Base-by-base conservation (phyloP, 805 yeast species). In the Metschnikowia santaceciliae region DNA sequence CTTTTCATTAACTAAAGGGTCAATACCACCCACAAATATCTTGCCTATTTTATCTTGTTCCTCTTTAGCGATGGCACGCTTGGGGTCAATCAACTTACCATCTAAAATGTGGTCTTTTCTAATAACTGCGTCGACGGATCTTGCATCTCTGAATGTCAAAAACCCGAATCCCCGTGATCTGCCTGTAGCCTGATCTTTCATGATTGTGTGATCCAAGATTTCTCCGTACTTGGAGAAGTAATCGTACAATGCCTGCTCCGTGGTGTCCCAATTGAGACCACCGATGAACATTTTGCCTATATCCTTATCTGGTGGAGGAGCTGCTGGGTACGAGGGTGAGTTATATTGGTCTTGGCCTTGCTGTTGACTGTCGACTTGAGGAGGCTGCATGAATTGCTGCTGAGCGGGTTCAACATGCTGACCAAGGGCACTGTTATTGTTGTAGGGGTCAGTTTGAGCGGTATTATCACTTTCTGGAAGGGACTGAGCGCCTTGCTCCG, bases 241-340 rank as follows among this genome's bases (percentile, higher is more conserved):
- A 49, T 82, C 84, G 58, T 79, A 83, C 70, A 92, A 73, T 33
- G 86, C 82, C 55, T 90, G 96, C 64, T 92, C 98, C 13, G 91
- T 84, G 14, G 99, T 92, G 65, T 92, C 97, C 98, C 98, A 92
- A 64, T 92, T 94, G 61, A 92, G 81, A 46, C 99, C 99, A 56
- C 99, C 99, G 68, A 90, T 82, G 63, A 90, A 90, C 96, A 90
- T 88, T 66, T 90, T 90, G 49, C 96, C 95, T 56, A 84, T 84
- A 61, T 88, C 96, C 48, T 61, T 67, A 26, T 74, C 77, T 55
- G 46, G 32, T 43, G 47, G 47, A 23, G 33, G 23, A 35, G 40
- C 47, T 13, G 37, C 17, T n/a, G 39, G 40, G 34, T 44, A 23
- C 4, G 47, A 42, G 37, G 46, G 37, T 26, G 23, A 23, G 14